phyloP scores from a whole-genome alignment of 129 eudicot species.

The Chrysanthemum makinoi region DNA sequence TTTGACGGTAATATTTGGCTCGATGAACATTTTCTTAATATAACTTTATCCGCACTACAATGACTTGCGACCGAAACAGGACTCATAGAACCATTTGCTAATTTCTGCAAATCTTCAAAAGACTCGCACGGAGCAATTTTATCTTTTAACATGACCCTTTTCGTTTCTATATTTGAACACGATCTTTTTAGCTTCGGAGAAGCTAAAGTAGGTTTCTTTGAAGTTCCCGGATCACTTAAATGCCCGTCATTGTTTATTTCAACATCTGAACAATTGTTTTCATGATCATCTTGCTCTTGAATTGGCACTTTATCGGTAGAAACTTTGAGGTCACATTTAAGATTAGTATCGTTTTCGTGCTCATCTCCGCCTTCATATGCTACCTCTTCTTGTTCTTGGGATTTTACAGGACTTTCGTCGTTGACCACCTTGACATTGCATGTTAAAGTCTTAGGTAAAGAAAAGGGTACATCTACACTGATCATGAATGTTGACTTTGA shows the following conservation, averaged over 20 bases:
- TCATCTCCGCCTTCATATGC: constrained; percentile 81
- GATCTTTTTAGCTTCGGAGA: constrained; percentile 71
- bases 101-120: constrained; percentile 55
- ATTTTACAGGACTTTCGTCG: constrained; percentile 48
- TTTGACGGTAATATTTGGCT: constrained; percentile 85
- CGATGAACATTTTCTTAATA: constrained; percentile 74
- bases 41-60: constrained; percentile 77
- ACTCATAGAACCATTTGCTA: constrained; percentile 47
- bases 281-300: constrained; percentile 34
- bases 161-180: constrained; percentile 65
- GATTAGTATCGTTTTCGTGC: constrained; percentile 42
- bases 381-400: constrained; percentile 42
- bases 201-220: constrained; percentile 44
- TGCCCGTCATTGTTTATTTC: constrained; percentile 51
- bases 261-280: constrained; percentile 20
- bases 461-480: constrained; percentile 49
- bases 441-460: constrained; percentile 40
- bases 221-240: constrained; percentile 69
- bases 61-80: constrained; percentile 48
- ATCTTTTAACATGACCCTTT: constrained; percentile 33
- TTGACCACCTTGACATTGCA: constrained; percentile 54
- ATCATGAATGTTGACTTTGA: constrained; percentile 48
- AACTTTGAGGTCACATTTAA: constrained; percentile 34
- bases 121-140: constrained; percentile 44
- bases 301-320: constrained; percentile 4